Conservation (phyloP, 1,284 basidiomycete genomes). For the Leccinum angustisporum region DNA sequence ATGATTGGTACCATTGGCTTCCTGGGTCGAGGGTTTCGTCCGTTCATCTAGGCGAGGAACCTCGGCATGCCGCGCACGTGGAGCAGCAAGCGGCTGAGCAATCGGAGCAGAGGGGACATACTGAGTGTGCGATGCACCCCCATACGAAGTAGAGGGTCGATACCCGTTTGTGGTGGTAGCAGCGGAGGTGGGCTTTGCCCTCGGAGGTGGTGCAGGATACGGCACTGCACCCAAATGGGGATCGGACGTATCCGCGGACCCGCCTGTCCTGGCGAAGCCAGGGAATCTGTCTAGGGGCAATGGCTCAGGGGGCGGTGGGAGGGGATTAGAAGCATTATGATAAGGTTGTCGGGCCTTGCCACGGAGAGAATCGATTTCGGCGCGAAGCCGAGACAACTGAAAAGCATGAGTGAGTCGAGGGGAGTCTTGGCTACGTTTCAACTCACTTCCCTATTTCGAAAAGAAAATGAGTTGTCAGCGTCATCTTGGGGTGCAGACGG, state of each 20-base stretch:
- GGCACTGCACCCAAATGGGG: conserved; percentile 22
- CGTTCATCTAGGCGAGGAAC: conserved; percentile 25
- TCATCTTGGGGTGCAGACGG: conserved; percentile 1
- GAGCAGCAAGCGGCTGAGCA: conserved; percentile 17
- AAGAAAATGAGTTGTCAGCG: conserved; percentile 12
- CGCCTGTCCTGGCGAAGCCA: conserved; percentile 35
- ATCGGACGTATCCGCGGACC: conserved; percentile 18
- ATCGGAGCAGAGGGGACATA: conserved; percentile 12
- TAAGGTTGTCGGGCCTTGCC: conserved; percentile 16
- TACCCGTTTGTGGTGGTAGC: conserved; percentile 13
- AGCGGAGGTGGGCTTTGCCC: conserved; percentile 9
- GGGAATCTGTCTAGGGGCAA: conserved; percentile 43
- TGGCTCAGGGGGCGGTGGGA: conserved; percentile 50
- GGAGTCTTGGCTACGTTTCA: conserved; percentile 4
- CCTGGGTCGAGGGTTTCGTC: conserved; percentile 13
- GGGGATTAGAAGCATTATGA: conserved; percentile 40
- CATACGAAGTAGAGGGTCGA: conserved; percentile 8
- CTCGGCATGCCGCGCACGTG: conserved; percentile 26
- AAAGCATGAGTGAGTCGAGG: conserved; percentile 26
- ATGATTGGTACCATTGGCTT: conserved; percentile 8
- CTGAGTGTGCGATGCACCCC: conserved; percentile 15
- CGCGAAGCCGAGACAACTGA: conserved; percentile 33
- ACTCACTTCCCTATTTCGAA: conserved; percentile 34
- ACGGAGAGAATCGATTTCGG: conserved; percentile 33
- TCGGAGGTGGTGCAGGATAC: conserved; percentile 32